phyloP scores from a whole-genome alignment of 768 basidiomycete species.

The Calocybe indica region DNA sequence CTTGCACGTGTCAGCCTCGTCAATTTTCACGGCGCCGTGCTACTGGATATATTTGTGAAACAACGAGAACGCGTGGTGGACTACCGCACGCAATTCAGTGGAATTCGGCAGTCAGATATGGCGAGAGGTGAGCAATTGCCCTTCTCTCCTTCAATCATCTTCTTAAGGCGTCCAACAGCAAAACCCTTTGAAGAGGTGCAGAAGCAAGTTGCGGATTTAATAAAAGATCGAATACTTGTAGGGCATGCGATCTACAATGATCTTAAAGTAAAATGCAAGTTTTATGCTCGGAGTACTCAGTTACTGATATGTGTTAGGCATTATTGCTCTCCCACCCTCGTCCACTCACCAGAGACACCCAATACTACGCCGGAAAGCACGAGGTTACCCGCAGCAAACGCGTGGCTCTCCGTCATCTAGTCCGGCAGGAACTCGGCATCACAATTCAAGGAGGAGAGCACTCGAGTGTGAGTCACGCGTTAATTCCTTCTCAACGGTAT shows the following conservation, averaged over 20 bases:
- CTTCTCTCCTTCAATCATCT: neutral
- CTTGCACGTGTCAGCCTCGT: conserved; percentile 88
- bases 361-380: conserved; percentile 52
- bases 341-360: conserved; percentile 62
- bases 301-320: conserved; percentile 31
- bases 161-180: conserved; percentile 35
- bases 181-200: conserved; percentile 78
- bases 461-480: conserved; percentile 60
- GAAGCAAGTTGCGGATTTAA: conserved; percentile 63
- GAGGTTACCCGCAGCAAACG: conserved; percentile 55
- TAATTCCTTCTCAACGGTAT: neutral
- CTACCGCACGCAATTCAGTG: conserved; percentile 87
- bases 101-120: conserved; percentile 74
- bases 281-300: conserved; percentile 3
- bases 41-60: conserved; percentile 81
- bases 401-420: conserved; percentile 76
- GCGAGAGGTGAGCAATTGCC: conserved; percentile 40
- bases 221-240: conserved; percentile 75
- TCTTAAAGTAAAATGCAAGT: conserved; percentile 54
- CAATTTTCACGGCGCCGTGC: conserved; percentile 77
- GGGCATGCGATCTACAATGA: conserved; percentile 94
- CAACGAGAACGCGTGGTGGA: conserved; percentile 88
- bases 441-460: conserved; percentile 88
- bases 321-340: conserved; percentile 70
- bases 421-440: conserved; percentile 71